Evolutionary conservation across 495 filamentous ascomycete genomes (phyloP), one percentile per base, ranked within the genome.

Genomic region (Ascodesmis nigricans): DNA sequence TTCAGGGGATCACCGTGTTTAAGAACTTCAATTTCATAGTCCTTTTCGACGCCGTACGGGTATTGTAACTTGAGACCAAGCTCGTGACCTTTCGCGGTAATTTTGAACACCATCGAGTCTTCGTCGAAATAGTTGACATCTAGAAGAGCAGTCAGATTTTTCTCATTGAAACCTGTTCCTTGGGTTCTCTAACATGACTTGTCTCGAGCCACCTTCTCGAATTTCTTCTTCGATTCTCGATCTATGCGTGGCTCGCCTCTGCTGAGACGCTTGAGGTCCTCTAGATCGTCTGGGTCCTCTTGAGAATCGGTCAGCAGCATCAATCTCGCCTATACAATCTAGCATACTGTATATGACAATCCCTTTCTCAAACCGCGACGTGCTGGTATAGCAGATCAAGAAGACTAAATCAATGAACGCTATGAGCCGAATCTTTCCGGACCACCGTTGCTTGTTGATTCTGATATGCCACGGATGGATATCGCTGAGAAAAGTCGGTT

Each of bases 361-460:
- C 10, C 57, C 57, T 21, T 54, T 45, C 29, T 58, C 51, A 33
- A 60, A 58, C 4, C 55, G 48, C 17, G 53, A 47, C 16, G 48
- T 44, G 1, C 47, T 54, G 15, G 55, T 54, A 38, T 60, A 60
- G 33, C 54, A 55, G 26, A 60, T 57, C 19, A 60, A 42, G 34
- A 54, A 58, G 40, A 60, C 57, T 5, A 54, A 43, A 29, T 58
- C 57, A 28, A 60, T 54, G 30, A 57, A 58, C 9, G 55, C 57
- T 10, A 60, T 39, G n/a, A 58, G 44, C 11, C 55, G 55, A 13
- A 58, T 29, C 29, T 54, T 58, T 17, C 57, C 57, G 9, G 49
- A 37, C 55, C 53, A 58, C 30, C 48, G 41, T 22, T 59, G 44
- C n/a, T 42, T 46, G 35, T 60, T 50, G 40, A 60, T 50, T 23